phyloP scores from a whole-genome alignment of 768 basidiomycete genomes.

The Antrodiella citrinella region DNA sequence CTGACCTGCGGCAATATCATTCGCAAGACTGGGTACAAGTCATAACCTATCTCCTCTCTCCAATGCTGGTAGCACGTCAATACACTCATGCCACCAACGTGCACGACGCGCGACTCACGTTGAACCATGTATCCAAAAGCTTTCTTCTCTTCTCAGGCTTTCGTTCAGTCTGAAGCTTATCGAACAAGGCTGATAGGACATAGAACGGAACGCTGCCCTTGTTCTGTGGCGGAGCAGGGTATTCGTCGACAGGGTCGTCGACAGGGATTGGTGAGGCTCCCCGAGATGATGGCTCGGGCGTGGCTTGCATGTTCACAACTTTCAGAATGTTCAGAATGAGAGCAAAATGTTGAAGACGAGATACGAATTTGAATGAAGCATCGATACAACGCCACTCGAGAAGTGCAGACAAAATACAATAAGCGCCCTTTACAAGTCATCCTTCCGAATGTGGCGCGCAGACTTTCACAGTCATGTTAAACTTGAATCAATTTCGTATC shows the following conservation, averaged over 20 bases:
- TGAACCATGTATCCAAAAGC: constrained; percentile 71
- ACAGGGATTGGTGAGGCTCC: constrained; percentile 3
- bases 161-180: constrained; percentile 61
- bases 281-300: constrained; percentile 55
- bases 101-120: constrained; percentile 37
- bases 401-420: too few relatives aligned
- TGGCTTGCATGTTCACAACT: constrained; percentile 34
- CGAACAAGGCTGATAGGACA: constrained; percentile 64
- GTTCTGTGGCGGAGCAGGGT: constrained; percentile 57
- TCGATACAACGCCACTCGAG: too few relatives aligned
- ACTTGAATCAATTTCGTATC: too few relatives aligned
- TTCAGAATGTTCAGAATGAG: too few relatives aligned
- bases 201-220: constrained; percentile 61
- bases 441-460: too few relatives aligned
- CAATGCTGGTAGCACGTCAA: constrained; percentile 60
- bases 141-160: constrained; percentile 69
- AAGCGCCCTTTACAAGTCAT: too few relatives aligned
- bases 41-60: constrained; percentile 77
- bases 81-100: constrained; percentile 8
- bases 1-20: constrained; percentile 83
- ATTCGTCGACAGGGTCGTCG: constrained; percentile 20
- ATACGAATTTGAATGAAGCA: too few relatives aligned
- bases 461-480: too few relatives aligned
- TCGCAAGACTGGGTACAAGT: constrained; percentile 85
- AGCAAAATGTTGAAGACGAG: too few relatives aligned